Conservation (phyloP, 768 basidiomycete genomes). For the Suillus subalutaceus region DNA sequence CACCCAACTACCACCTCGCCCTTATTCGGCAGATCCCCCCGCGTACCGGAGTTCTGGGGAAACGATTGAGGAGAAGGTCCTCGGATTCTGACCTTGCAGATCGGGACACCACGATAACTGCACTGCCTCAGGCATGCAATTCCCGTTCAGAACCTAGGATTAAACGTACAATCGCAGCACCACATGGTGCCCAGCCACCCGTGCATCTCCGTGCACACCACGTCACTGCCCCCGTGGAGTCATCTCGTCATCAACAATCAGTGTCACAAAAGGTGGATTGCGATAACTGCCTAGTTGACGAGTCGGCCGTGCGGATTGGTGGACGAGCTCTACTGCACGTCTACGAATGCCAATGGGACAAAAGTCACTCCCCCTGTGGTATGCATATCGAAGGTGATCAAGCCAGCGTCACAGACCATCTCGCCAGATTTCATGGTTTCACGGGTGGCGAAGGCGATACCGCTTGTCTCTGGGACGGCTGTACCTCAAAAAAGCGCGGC, state of each 20-base stretch:
- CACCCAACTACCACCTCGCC: background rate
- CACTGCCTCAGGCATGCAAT: background rate
- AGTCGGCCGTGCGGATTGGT: conserved; percentile 28
- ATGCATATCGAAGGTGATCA: conserved; percentile 41
- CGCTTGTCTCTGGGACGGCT: conserved; percentile 35
- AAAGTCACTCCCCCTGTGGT: conserved; percentile 25
- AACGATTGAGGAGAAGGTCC: conserved; percentile 5
- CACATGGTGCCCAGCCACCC: background rate
- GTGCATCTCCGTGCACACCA: background rate
- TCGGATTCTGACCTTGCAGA: conserved; percentile 1
- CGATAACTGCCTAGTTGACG: conserved; percentile 31
- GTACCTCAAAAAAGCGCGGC: conserved; percentile 18
- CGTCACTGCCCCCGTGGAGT: background rate
- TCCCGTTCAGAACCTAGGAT: background rate
- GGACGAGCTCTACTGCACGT: conserved; percentile 29
- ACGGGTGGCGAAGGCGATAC: conserved; percentile 33
- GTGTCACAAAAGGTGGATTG: conserved; percentile 26
- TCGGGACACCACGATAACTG: background rate
- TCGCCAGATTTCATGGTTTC: conserved; percentile 33
- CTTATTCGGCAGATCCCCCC: conserved; percentile 8
- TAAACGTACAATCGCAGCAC: background rate
- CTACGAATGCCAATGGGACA: conserved; percentile 35
- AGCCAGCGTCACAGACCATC: conserved; percentile 34
- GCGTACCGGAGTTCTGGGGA: background rate
- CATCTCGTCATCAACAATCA: background rate